Conservation (phyloP, 345 rosid species). For the Citrus sp. region DNA sequence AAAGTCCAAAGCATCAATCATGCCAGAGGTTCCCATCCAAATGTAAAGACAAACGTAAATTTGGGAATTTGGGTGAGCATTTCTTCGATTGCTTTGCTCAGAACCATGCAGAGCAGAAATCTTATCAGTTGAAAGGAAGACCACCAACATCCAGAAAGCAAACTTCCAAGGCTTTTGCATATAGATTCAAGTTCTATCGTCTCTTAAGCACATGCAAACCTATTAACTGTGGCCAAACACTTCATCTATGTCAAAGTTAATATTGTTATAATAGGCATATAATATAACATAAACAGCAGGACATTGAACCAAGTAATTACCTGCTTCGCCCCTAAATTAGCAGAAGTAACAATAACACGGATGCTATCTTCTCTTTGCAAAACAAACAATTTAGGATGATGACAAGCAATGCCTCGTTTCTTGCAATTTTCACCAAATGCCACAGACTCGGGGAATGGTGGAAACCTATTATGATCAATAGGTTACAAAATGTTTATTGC, state of each 20-base stretch:
- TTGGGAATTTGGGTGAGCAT: neutral
- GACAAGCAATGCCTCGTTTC: conserved; percentile 88
- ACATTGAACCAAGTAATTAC: conserved; percentile 30
- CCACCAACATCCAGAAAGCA: neutral
- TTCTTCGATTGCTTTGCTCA: neutral
- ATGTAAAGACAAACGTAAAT: neutral
- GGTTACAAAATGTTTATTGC: conserved; percentile 8
- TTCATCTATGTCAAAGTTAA: neutral
- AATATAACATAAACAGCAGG: neutral
- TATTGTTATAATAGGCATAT: neutral
- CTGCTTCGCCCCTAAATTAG: conserved; percentile 84
- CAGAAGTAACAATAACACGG: conserved; percentile 77
- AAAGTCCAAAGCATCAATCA: neutral
- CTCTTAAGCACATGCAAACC: neutral
- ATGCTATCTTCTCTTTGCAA: conserved; percentile 74
- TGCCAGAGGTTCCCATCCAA: neutral
- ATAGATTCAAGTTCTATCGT: neutral
- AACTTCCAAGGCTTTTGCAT: neutral
- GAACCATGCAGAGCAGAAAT: neutral
- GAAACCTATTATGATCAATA: conserved; percentile 50
- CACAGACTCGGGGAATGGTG: conserved; percentile 75
- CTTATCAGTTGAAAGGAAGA: neutral
- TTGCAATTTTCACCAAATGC: conserved; percentile 84
- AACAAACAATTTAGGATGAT: conserved; percentile 85
- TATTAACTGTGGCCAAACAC: neutral